Percentiles rank a stretch among this genome's conserved stretches.
These are phyloP conservation scores for Phytopythium litorale DNA, from an alignment of 352 stramenopile species.

Conservation along the genomic window DNA sequence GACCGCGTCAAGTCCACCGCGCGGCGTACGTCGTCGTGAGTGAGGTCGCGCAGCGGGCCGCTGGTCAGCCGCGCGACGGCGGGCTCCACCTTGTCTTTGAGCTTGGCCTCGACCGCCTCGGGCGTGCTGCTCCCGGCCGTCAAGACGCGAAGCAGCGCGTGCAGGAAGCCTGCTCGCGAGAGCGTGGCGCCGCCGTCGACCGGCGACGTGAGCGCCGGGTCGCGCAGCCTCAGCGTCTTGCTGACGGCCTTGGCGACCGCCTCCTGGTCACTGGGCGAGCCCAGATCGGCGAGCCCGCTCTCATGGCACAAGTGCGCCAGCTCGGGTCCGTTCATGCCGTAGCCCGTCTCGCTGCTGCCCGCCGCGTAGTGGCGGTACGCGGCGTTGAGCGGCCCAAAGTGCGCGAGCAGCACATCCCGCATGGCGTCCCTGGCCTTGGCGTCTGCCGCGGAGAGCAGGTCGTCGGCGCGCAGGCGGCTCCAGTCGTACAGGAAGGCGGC, in stretches of 20 bases:
- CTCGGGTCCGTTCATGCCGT: slow-evolving; percentile 64
- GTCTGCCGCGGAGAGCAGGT: slow-evolving; percentile 35
- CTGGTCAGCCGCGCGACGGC: slow-evolving; percentile 54
- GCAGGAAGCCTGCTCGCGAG: slow-evolving; percentile 64
- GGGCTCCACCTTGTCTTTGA: slow-evolving; percentile 44
- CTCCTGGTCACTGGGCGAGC: slow-evolving; percentile 47
- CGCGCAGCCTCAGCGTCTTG: slow-evolving; percentile 12
- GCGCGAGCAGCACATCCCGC: slow-evolving; percentile 50
- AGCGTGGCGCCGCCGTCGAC: slow-evolving; percentile 44
- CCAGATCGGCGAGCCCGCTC: slow-evolving; percentile 34
- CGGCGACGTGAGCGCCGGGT: slow-evolving; percentile 44
- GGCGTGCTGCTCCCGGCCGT: slow-evolving; percentile 11
- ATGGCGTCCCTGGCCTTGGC: slow-evolving; percentile 39
- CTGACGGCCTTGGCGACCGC: slow-evolving; percentile 18
- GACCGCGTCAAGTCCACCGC: neutral
- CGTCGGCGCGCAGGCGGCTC: slow-evolving; percentile 48
- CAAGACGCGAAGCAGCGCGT: slow-evolving; percentile 51
- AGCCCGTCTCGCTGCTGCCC: slow-evolving; percentile 56
- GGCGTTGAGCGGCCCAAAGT: slow-evolving; percentile 51
- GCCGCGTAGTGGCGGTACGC: slow-evolving; percentile 77
- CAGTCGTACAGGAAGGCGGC: slow-evolving; percentile 81
- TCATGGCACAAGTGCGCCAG: slow-evolving; percentile 78
- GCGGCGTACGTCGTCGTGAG: slow-evolving; percentile 60
- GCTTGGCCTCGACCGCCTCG: slow-evolving; percentile 37
- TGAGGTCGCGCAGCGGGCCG: slow-evolving; percentile 70